Base-by-base conservation (phyloP, 306 rosid species). In the Vigna nakashimae region DNA sequence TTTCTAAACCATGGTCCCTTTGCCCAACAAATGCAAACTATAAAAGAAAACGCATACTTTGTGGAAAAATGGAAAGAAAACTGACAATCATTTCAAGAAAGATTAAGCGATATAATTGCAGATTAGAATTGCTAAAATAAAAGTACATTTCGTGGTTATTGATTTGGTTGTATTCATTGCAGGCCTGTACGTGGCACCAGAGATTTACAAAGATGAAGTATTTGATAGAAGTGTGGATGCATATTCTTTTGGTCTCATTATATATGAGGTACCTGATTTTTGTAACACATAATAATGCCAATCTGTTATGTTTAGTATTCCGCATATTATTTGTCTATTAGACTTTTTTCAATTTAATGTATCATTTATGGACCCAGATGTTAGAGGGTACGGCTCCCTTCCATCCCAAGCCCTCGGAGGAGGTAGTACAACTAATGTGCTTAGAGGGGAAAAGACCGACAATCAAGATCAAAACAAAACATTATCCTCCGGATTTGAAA, bases 111-210 rank as follows among this genome's bases (percentile, higher is more conserved):
- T 79, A 20, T 50, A 18, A 36, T 38, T 69, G 53, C 4, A 58
- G 45, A 49, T 53, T 73, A 17, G 38, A 84, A 62, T 69, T 65
- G 57, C 48, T 53, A 49, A 68, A 36, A 67, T 53, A 49, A 53
- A 60, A 53, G 63, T 30, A 70, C 62, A 51, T 13, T 48, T 66
- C 49, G 1, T 40, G 77, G 59, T 77, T 76, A 59, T 36, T 60
- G 45, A 52, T 83, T 64, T 88, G 81, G 65, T 38, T 80, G 69
- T 67, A 81, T 76, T 32, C 50, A 63, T 57, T 83, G 83, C 72
- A 96, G 99, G 86, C 87, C 84, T 88, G 71, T 96, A 96, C 62
- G 46, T 93, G 89, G 96, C 98, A 67, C 99, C 99, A 11, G 99
- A 96, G 83, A 79, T 90, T 80, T 93, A 87, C 93, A 91, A 34